These are phyloP conservation scores for Coprinopsis marcescibilis DNA, from an alignment of 768 basidiomycete genomes.

Conservation along the genomic window DNA sequence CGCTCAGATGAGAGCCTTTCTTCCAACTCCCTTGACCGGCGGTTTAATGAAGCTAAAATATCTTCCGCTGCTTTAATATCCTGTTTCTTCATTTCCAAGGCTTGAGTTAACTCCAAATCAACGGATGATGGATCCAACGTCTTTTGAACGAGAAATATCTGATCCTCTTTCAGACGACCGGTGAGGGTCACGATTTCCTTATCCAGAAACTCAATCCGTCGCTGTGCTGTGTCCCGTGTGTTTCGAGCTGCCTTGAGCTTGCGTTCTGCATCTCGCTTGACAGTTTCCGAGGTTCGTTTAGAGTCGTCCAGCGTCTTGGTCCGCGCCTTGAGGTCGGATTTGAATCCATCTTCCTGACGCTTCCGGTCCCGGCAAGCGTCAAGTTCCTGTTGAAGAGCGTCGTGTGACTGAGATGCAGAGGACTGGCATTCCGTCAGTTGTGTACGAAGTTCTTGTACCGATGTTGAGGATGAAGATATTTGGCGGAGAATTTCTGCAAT, in stretches of 20 bases:
- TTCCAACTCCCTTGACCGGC: slow-evolving; percentile 69
- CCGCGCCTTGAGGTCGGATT: slow-evolving; percentile 73
- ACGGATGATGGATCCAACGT: slow-evolving; percentile 39
- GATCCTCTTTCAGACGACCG: slow-evolving; percentile 51
- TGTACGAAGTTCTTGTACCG: slow-evolving; percentile 60
- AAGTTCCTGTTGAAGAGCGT: slow-evolving; percentile 66
- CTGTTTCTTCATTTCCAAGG: slow-evolving; percentile 50
- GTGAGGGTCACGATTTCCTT: slow-evolving; percentile 54
- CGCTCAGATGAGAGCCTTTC: slow-evolving; percentile 60
- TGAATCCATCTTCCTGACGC: slow-evolving; percentile 75
- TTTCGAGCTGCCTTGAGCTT: slow-evolving; percentile 66
- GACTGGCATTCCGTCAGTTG: slow-evolving; percentile 63
- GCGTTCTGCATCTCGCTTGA: slow-evolving; percentile 84
- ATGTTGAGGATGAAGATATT: slow-evolving; percentile 55
- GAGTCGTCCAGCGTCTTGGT: slow-evolving; percentile 85
- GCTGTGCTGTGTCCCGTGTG: slow-evolving; percentile 55
- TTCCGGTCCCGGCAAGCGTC: slow-evolving; percentile 68
- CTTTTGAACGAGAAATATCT: slow-evolving; percentile 41
- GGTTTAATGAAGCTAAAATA: slow-evolving; percentile 52
- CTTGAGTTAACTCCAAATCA: slow-evolving; percentile 46
- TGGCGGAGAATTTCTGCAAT: slow-evolving; percentile 73
- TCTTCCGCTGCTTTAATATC: slow-evolving; percentile 68
- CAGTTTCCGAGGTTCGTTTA: slow-evolving; percentile 74
- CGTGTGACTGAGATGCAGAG: slow-evolving; percentile 52
- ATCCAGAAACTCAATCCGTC: slow-evolving; percentile 53